phyloP scores from a whole-genome alignment of 129 eudicot genomes.

The Solidago caesia region DNA sequence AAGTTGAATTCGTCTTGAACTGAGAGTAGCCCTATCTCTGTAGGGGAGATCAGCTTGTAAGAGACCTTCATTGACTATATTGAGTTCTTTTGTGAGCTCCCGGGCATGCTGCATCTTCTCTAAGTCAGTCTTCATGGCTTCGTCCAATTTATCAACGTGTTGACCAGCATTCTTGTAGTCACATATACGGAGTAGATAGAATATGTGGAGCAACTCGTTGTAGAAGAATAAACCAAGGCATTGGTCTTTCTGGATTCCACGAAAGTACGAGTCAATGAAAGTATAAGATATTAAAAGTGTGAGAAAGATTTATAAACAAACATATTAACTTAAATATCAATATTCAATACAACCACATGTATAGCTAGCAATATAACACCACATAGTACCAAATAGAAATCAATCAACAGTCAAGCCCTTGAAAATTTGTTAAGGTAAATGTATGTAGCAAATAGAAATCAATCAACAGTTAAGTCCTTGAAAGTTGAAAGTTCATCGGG shows the following conservation, averaged over 20 bases:
- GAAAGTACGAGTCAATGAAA: conserved; percentile 14
- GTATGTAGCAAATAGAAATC: not conserved
- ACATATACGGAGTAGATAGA: conserved; percentile 85
- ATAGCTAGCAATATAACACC: conserved; percentile 13
- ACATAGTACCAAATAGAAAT: not conserved
- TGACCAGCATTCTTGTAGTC: conserved; percentile 80
- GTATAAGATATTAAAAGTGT: conserved; percentile 3
- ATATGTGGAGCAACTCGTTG: conserved; percentile 79
- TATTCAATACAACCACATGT: not conserved
- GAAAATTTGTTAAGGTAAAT: not conserved
- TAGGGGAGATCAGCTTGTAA: conserved; percentile 56
- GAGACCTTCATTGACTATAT: conserved; percentile 57
- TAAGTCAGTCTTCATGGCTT: conserved; percentile 80
- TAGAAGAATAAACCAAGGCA: conserved; percentile 84
- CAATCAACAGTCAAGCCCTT: not conserved
- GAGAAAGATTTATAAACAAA: conserved; percentile 7
- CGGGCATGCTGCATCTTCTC: conserved; percentile 53
- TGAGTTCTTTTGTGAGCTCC: conserved; percentile 65
- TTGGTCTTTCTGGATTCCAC: conserved; percentile 51
- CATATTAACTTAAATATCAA: conserved; percentile 22
- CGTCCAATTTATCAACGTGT: conserved; percentile 80
- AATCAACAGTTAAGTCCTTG: not conserved
- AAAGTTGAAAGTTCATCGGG: no score
- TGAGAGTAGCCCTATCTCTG: conserved; percentile 60
- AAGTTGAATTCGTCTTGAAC: conserved; percentile 52